phyloP scores from a whole-genome alignment of 2,329 filamentous ascomycete genomes.

The Aureobasidium melanogenum region DNA sequence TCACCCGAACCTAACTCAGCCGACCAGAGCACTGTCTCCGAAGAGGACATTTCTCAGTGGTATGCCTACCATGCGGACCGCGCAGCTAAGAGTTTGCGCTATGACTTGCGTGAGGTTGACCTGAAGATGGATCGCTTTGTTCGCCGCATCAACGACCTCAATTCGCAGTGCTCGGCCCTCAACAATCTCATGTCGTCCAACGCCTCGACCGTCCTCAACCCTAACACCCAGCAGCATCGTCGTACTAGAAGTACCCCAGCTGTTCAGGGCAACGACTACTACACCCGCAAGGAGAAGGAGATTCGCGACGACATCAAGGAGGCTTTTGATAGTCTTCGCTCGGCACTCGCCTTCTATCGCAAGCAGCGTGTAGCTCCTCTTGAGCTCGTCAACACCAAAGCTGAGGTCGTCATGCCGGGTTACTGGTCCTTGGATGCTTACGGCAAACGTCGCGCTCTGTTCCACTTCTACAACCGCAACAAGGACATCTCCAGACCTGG shows the following conservation, averaged over 20 bases:
- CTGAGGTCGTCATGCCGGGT: background rate
- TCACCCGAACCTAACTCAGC: background rate
- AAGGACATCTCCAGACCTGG: slow-evolving; percentile 8
- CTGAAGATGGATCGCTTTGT: slow-evolving; percentile 7
- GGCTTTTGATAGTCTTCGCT: slow-evolving; percentile 3
- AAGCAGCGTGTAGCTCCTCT: slow-evolving; percentile 6
- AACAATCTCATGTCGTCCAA: background rate
- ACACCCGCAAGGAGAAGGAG: slow-evolving; percentile 6
- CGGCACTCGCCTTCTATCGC: slow-evolving; percentile 1
- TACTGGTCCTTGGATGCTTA: background rate
- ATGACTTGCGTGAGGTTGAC: slow-evolving; percentile 5
- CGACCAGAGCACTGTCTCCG: background rate
- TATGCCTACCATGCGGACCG: slow-evolving; percentile 1
- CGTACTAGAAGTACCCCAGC: slow-evolving; percentile 9
- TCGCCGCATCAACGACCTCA: slow-evolving; percentile 3
- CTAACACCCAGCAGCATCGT: slow-evolving; percentile 8
- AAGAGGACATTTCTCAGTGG: background rate
- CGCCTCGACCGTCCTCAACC: background rate
- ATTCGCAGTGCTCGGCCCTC: background rate
- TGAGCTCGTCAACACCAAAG: slow-evolving; percentile 1
- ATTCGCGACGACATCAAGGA: slow-evolving; percentile 7
- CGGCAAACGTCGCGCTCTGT: background rate
- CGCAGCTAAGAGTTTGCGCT: slow-evolving; percentile 9
- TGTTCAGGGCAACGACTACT: slow-evolving; percentile 5
- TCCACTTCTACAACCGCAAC: slow-evolving; percentile 1